Evolutionary conservation across 2,329 filamentous ascomycete species (phyloP), one percentile per base, ranked within the genome.

Genomic region (Trichoderma guizhouense): DNA sequence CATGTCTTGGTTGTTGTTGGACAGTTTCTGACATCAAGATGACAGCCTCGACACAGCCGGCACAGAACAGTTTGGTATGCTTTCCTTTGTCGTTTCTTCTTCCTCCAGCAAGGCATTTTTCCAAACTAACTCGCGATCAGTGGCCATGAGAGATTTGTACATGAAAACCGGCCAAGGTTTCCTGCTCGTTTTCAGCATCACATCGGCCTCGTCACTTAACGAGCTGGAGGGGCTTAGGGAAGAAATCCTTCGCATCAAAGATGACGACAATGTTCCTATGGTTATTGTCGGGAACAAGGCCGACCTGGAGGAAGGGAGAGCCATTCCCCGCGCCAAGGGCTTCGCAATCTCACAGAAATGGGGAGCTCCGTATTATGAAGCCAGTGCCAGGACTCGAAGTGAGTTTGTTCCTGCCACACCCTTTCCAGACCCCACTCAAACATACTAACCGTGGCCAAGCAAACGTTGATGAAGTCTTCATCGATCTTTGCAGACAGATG

Each of bases 121-220:
- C 39, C 39, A 32, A 32, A 30, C 66, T 69, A 36, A 65, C 57
- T 2, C 57, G 26, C 18, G 57, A 26, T 30, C 73, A 89, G 86
- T 89, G 76, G 87, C 88, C 71, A 90, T 90, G 88, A 88, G 93
- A 79, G 93, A 96, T 79, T 86, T 95, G 60, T 96, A 97, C 84
- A 97, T 97, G 93, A 96, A 96, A 80, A 93, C 94, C 51, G 94
- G 94, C 70, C 93, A 97, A 83, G 94, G 94, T 0, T 97, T 97
- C 80, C 88, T 97, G 70, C 87, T 97, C 47, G 94, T 97, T 72
- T 97, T 97, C 83, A 95, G 92, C 82, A 97, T 97, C 79, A 95
- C 93, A 21, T 96, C 93, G 73, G 86, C 88, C 73, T 93, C 93
- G 39, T 97, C 93, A n/a, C 86, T 97, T 53, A 88, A 90, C 76